Percentiles rank a stretch among this genome's conserved stretches.
These are phyloP conservation scores for Phytophthora sansomeana DNA, from an alignment of 352 stramenopile genomes.

Conservation along the genomic window DNA sequence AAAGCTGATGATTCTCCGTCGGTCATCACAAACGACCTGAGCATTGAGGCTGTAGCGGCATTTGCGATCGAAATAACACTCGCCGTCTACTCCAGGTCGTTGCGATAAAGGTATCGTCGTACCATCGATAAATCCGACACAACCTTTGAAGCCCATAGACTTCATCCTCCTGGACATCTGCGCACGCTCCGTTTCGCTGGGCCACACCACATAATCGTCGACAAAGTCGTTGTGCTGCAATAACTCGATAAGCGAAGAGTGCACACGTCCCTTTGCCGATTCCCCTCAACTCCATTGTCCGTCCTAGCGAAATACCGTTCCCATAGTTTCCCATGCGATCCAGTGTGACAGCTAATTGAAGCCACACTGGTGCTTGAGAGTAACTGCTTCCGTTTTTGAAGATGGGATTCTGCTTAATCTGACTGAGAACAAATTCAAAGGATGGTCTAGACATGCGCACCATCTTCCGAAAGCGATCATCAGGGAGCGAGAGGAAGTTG, in stretches of 20 bases:
- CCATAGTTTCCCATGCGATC: slow-evolving; percentile 16
- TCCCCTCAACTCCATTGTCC: background rate
- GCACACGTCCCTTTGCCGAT: slow-evolving; percentile 13
- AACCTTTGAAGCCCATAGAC: slow-evolving; percentile 2
- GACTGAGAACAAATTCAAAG: background rate
- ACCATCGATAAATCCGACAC: slow-evolving; percentile 27
- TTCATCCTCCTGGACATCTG: slow-evolving; percentile 6
- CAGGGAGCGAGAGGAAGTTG: background rate
- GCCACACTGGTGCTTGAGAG: slow-evolving; percentile 17
- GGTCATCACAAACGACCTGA: slow-evolving; percentile 31
- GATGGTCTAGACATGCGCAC: background rate
- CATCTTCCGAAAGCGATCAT: background rate
- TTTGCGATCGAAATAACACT: slow-evolving; percentile 26
- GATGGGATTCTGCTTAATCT: background rate
- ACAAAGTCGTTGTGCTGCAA: background rate
- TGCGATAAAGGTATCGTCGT: too few relatives aligned
- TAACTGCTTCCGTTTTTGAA: too few relatives aligned
- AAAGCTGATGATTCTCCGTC: slow-evolving; percentile 20
- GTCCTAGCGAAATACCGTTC: slow-evolving; percentile 4
- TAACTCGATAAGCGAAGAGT: slow-evolving; percentile 7
- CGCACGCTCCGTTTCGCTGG: background rate
- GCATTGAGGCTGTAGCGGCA: slow-evolving; percentile 24
- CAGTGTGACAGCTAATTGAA: slow-evolving; percentile 10
- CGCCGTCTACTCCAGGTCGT: slow-evolving; percentile 10
- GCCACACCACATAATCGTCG: slow-evolving; percentile 1